Evolutionary conservation across 306 rosid species (phyloP), one percentile per base, ranked within the genome.

Genomic region (Cyamopsis tetragonoloba): DNA sequence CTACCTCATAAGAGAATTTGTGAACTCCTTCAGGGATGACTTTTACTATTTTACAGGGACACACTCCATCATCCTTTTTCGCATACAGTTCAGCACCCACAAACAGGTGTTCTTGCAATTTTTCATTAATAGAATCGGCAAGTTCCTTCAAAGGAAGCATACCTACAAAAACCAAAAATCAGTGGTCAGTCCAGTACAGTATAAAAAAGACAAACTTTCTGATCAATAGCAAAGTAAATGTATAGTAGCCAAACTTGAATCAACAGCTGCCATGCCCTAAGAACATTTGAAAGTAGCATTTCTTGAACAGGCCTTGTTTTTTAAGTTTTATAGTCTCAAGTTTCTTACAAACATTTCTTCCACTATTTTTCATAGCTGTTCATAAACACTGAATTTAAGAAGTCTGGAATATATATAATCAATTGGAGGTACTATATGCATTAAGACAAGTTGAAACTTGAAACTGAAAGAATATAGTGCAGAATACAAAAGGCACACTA

Each of bases 111-210:
- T 81, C 72, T 74, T 84, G 88, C 86, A 89, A 73, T 62, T 83
- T 81, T 60, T 77, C 86, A 78, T 86, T 87, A 80, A 93, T 75
- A 62, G 81, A 61, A 54, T 88, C 84, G 0, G 97, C 93, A 22
- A 93, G 98, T 43, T 86, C 98, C 82, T 74, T 93, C 86, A 93
- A 80, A 44, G 97, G 82, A 50, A 89, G 86, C 90, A 68, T 80
- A 77, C 96, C 98, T 93, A 82, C 74, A 63, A 57, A 24, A 74
- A 27, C 30, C 81, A 63, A 24, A 62, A 17, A 57, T 61, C 71
- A 61, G 34, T 35, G 13, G 64, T 35, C 57, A 65, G 49, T 23
- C 43, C 56, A 47, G 15, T 7, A 12, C 35, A 74, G 3, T 1
- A 55, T 30, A 30, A 35, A 80, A 50, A 67, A 27, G 37, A 46